Evolutionary conservation across 192 early-diverging fungal genomes (phyloP), one percentile per base, ranked within the genome.

Genomic region (Coemansia sp.): DNA sequence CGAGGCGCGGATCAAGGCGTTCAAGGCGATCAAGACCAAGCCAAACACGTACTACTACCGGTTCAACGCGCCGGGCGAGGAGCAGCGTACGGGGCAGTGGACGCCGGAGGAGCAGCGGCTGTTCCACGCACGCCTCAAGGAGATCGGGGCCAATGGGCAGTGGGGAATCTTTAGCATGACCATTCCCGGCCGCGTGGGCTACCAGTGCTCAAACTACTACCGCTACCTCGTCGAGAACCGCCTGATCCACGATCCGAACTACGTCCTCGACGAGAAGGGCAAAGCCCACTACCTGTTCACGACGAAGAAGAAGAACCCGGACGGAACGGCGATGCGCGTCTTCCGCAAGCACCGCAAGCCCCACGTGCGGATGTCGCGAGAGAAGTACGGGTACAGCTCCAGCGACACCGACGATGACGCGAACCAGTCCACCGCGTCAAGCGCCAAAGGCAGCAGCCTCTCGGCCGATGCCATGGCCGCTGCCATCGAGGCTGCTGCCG

Each of bases 141-240:
- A 95, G 59, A 77, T 92, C 20, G 94, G 94, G 5, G 90, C 90
- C 17, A 91, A 92, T 55, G 92, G 94, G 8, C 92, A 97, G 64
- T 97, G 94, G 92, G 92, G 94, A 20, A 84, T 95, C 32, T 97
- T 97, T 65, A 92, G 90, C 19, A 92, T 93, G 85, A 79, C 87
- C 5, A 89, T 97, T 29, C 91, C 94, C 10, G 94, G 94, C 19
- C 82, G 94, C 35, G 94, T 97, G 28, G 94, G 94, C 10, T 97
- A 97, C 64, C 94, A 96, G 85, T 97, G 94, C 63, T 92, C 94
- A 19, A 97, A 95, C 75, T 97, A 92, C 69, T 97, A 97, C 67
- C 83, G 94, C 22, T 69, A 87, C 33, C 74, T 97, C 36, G 80
- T 97, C 12, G 89, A 92, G 62, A 88, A 85, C 33, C 83, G 86